Conservation (phyloP, 169 alveolate species). For the Plasmodium vivax region DNA sequence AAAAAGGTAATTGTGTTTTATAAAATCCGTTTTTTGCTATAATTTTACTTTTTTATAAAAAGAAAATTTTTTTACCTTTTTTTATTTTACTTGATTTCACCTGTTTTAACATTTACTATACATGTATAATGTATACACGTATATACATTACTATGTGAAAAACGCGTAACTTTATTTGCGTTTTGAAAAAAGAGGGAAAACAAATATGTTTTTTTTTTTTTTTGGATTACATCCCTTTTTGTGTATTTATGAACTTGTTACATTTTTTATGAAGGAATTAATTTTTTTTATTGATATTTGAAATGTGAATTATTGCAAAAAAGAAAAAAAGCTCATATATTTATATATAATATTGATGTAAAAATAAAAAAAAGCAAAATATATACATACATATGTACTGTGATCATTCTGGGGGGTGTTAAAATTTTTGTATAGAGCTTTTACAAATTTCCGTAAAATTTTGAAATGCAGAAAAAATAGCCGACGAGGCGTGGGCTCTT, state of each 20-base stretch:
- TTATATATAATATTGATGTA: not conserved
- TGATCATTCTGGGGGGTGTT: conserved; percentile 11
- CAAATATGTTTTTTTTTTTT: not conserved
- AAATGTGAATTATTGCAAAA: conserved; percentile 8
- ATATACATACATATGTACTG: not conserved
- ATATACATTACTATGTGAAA: conserved; percentile 3
- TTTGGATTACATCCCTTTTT: not conserved
- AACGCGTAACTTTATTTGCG: not conserved
- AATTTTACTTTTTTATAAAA: conserved; percentile 17
- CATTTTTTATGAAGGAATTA: conserved; percentile 39
- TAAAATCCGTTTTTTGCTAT: conserved; percentile 13
- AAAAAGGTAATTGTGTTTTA: conserved; percentile 2
- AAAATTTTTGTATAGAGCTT: conserved; percentile 9
- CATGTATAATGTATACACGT: not conserved
- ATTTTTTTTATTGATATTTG: conserved; percentile 4
- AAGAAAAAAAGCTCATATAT: conserved; percentile 5
- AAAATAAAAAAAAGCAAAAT: not conserved
- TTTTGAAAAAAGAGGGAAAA: conserved; percentile 16
- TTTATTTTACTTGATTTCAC: not conserved
- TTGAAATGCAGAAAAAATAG: conserved; percentile 21
- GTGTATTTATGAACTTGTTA: conserved; percentile 24
- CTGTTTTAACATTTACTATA: not conserved
- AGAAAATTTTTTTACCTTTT: not conserved
- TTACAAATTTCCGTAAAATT: conserved; percentile 54
- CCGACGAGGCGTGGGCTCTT: conserved; percentile 24